Base-by-base conservation (phyloP, 768 basidiomycete genomes). In the Lactifluus piperatus region DNA sequence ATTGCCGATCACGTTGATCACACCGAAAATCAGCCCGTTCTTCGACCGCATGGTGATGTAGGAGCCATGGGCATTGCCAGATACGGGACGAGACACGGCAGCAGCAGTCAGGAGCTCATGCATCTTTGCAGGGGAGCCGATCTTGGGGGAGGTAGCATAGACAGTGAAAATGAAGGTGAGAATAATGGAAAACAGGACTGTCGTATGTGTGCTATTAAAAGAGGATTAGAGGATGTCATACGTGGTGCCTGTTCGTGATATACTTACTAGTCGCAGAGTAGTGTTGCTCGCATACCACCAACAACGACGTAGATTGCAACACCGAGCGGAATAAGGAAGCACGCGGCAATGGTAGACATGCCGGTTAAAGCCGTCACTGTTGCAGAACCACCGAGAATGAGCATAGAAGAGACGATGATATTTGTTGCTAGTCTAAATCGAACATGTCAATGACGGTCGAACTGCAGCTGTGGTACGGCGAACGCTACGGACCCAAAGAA, bases 261-360 rank as follows among this genome's bases (percentile, higher is more conserved):
- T 29, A n/a, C 86, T 64, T 63, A 89, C 88, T 90, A 93, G 70
- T 93, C 91, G 54, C 89, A 91, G 24, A 92, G 78, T 3, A 93
- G 74, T 0, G 91, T 91, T 3, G 89, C 87, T 30, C 89, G 82
- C 87, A 91, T 91, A 4, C 88, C 88, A 63, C 90, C 90, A 22
- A 87, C 87, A 7, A 91, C 81, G 29, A 92, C 91, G 68, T 97
- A 95, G 63, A 93, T 85, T 0, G 88, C 81, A 4, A 94, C 94
- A 0, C 91, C 91, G 22, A 90, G 69, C 2, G 93, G 93, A 36
- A 93, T 90, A 36, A 97, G 75, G 80, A 95, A 95, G 69, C 90
- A 93, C 0, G 92, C 91, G 39, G 90, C 92, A 62, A 91, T 79
- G 16, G 91, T 95, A 68, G 75, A 82, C 88, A 95, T 95, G 0